A percentile compares a stretch with the other conserved stretches of the same genome.
Conservation (phyloP, 495 filamentous ascomycete species). For the Aspergillus kassunensis region DNA sequence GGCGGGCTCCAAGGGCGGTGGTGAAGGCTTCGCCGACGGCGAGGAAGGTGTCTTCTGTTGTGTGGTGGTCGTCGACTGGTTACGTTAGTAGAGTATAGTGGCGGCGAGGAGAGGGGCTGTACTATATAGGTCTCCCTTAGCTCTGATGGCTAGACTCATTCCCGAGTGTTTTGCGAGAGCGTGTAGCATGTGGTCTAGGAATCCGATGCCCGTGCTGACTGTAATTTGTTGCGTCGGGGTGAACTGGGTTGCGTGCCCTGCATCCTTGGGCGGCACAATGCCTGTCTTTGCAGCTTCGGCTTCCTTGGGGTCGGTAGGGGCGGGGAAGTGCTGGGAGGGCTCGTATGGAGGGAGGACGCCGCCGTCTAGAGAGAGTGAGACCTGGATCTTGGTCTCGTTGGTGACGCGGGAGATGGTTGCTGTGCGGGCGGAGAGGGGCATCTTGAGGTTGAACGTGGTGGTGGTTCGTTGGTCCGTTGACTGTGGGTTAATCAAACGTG, state of each 20-base stretch:
- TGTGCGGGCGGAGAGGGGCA: slow-evolving; percentile 53
- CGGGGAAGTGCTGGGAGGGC: slow-evolving; percentile 42
- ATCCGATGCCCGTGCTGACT: slow-evolving; percentile 94
- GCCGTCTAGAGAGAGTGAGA: slow-evolving; percentile 90
- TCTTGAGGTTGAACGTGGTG: slow-evolving; percentile 12
- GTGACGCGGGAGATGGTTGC: slow-evolving; percentile 78
- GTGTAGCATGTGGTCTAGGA: slow-evolving; percentile 98
- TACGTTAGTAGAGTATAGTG: neutral
- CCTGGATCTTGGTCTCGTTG: slow-evolving; percentile 93
- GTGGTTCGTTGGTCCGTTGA: neutral
- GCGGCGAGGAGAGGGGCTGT: slow-evolving; percentile 22
- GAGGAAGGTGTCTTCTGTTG: slow-evolving; percentile 91
- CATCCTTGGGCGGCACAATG: slow-evolving; percentile 75
- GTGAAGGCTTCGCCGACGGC: slow-evolving; percentile 85
- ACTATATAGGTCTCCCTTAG: slow-evolving; percentile 89
- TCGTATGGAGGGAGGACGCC: slow-evolving; percentile 64
- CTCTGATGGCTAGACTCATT: slow-evolving; percentile 79
- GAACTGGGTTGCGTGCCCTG: slow-evolving; percentile 73
- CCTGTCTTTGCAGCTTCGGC: slow-evolving; percentile 61
- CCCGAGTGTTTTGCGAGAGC: slow-evolving; percentile 93
- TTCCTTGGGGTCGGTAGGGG: slow-evolving; percentile 35
- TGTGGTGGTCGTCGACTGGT: slow-evolving; percentile 97
- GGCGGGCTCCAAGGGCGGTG: slow-evolving; percentile 64
- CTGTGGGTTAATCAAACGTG: no score
- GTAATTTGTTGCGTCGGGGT: slow-evolving; percentile 78